Conservation (phyloP, 768 basidiomycete species). For the Xanthoconium purpureum region DNA sequence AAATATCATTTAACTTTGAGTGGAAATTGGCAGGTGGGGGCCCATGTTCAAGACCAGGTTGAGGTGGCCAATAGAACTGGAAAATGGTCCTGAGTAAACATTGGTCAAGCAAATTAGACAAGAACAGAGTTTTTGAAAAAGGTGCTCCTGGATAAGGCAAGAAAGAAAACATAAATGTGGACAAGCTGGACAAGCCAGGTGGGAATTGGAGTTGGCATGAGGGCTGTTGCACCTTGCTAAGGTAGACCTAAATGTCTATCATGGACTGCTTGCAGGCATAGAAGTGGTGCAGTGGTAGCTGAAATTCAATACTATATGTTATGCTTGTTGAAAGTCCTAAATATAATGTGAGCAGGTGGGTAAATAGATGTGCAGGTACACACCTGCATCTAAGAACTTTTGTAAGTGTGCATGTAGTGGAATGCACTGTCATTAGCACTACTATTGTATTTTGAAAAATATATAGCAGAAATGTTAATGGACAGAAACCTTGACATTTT, state of each 20-base stretch:
- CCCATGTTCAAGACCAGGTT: slow-evolving; percentile 48
- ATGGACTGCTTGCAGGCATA: slow-evolving; percentile 77
- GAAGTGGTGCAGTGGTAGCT: slow-evolving; percentile 60
- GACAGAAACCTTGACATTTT: slow-evolving; percentile 58
- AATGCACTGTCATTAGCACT: slow-evolving; percentile 7
- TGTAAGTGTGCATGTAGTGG: slow-evolving; percentile 32
- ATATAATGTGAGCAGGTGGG: slow-evolving; percentile 5
- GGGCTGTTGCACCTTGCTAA: slow-evolving; percentile 30
- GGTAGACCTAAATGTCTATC: slow-evolving; percentile 45
- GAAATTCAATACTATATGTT: slow-evolving; percentile 48
- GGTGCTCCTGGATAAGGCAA: slow-evolving; percentile 38
- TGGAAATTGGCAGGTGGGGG: slow-evolving; percentile 24
- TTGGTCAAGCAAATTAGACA: slow-evolving; percentile 28
- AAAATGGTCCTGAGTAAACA: slow-evolving; percentile 25
- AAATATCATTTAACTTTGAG: slow-evolving; percentile 35
- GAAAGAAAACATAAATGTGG: slow-evolving; percentile 45
- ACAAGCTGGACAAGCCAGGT: slow-evolving; percentile 34
- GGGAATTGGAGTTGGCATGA: slow-evolving; percentile 10
- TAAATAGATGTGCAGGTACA: background rate
- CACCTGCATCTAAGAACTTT: slow-evolving; percentile 26
- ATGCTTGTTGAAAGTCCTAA: slow-evolving; percentile 20
- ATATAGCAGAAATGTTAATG: slow-evolving; percentile 54
- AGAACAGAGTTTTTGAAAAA: slow-evolving; percentile 26
- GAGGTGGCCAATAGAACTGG: slow-evolving; percentile 36
- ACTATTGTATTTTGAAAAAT: slow-evolving; percentile 29